phyloP scores from a whole-genome alignment of 1,139 yeast species.

The Pichia sp. region DNA sequence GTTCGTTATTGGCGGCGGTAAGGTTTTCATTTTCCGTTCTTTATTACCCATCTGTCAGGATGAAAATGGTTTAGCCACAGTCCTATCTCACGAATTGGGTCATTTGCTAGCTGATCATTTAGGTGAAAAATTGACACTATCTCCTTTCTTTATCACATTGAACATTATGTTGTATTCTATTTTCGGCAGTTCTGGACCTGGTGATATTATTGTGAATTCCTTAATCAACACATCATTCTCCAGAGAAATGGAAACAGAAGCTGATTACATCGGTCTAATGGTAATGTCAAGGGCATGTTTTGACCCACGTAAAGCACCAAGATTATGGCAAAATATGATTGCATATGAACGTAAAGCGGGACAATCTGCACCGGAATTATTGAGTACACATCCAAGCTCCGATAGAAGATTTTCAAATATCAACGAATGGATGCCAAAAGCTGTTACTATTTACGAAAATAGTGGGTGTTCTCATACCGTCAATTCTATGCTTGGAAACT shows the following conservation, averaged over 20 bases:
- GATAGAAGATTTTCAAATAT: conserved; percentile 68
- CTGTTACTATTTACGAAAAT: conserved; percentile 43
- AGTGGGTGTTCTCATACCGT: conserved; percentile 31
- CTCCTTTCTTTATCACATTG: conserved; percentile 56
- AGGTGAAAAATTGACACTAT: conserved; percentile 71
- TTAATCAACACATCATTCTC: conserved; percentile 79
- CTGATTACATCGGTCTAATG: conserved; percentile 91
- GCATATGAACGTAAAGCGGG: conserved; percentile 46
- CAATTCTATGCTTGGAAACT: background rate
- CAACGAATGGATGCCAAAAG: conserved; percentile 69
- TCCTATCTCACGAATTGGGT: conserved; percentile 87
- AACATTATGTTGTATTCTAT: conserved; percentile 49
- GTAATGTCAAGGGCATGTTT: conserved; percentile 90
- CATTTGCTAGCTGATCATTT: conserved; percentile 94
- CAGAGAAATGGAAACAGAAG: conserved; percentile 93
- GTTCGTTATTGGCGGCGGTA: conserved; percentile 93
- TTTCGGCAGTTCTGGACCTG: conserved; percentile 53
- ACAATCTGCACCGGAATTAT: conserved; percentile 52
- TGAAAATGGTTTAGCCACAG: conserved; percentile 93
- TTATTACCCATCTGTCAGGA: conserved; percentile 76
- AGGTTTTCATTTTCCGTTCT: conserved; percentile 83
- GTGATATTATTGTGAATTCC: conserved; percentile 56
- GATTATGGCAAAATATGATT: conserved; percentile 83
- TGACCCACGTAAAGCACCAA: conserved; percentile 68
- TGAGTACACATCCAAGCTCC: conserved; percentile 93